phyloP scores from a whole-genome alignment of 495 filamentous ascomycete species.

The Trypethelium eluteriae region DNA sequence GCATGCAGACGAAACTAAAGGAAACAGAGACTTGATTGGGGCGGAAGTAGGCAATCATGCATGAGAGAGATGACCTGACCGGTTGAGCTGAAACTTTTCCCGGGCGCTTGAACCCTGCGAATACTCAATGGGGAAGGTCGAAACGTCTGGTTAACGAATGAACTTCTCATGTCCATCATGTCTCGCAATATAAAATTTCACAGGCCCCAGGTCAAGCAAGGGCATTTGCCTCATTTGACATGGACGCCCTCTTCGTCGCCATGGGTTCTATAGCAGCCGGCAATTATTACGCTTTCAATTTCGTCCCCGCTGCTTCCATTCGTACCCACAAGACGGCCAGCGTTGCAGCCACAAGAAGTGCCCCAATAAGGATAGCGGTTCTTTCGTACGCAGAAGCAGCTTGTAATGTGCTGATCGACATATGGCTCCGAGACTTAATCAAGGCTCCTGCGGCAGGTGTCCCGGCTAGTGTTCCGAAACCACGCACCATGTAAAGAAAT shows the following conservation, averaged over 20 bases:
- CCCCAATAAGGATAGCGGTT: not conserved
- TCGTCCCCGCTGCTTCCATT: not conserved
- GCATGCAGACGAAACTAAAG: not conserved
- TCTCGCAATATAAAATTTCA: not conserved
- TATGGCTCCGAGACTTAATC: constrained; percentile 19
- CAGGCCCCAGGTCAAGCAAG: not conserved
- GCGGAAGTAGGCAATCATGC: not conserved
- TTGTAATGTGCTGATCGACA: not conserved
- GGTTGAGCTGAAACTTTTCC: not conserved
- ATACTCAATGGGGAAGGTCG: not conserved
- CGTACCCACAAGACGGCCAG: not conserved
- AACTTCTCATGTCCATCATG: not conserved
- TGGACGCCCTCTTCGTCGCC: not conserved
- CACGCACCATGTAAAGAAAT: constrained; percentile 40
- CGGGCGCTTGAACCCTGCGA: not conserved
- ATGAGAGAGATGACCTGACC: not conserved
- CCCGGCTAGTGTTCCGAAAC: constrained; percentile 38
- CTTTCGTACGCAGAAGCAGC: not conserved
- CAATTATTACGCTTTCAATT: not conserved
- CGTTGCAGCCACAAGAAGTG: not conserved
- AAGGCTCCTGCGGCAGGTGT: constrained; percentile 39
- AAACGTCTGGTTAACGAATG: not conserved
- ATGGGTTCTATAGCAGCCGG: not conserved
- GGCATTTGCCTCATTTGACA: not conserved
- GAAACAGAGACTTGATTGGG: not conserved